Percentiles rank a stretch among this genome's conserved stretches.
Conservation (phyloP, 495 filamentous ascomycete genomes). For the Penicillium pancosmium region DNA sequence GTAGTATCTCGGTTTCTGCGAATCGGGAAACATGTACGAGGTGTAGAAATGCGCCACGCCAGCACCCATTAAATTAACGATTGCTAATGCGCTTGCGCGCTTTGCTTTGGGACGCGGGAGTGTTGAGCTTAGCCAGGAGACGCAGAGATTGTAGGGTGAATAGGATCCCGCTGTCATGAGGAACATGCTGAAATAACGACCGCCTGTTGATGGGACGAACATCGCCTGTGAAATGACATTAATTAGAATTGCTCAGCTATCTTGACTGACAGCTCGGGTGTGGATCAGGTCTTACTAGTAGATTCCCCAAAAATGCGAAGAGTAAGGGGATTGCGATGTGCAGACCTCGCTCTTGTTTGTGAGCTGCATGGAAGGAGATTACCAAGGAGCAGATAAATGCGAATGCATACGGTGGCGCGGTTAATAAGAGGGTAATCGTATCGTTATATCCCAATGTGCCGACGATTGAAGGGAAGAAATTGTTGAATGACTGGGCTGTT, state of each 20-base stretch:
- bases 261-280: not conserved
- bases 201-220: slow-evolving; percentile 11
- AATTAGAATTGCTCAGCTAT: not conserved
- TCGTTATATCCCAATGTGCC: slow-evolving; percentile 63
- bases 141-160: slow-evolving; percentile 14
- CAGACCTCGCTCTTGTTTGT: slow-evolving; percentile 11
- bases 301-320: slow-evolving; percentile 14
- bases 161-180: slow-evolving; percentile 19
- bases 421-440: slow-evolving; percentile 49
- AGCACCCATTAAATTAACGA: slow-evolving; percentile 17
- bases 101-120: slow-evolving; percentile 14
- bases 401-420: slow-evolving; percentile 13
- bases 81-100: slow-evolving; percentile 10
- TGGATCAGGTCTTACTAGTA: slow-evolving; percentile 7
- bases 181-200: slow-evolving; percentile 18
- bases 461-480: slow-evolving; percentile 83
- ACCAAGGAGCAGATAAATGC: slow-evolving; percentile 9
- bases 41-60: slow-evolving; percentile 18
- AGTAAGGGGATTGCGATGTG: slow-evolving; percentile 14
- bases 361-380: slow-evolving; percentile 11
- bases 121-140: slow-evolving; percentile 13
- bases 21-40: slow-evolving; percentile 18
- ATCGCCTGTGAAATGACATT: slow-evolving; percentile 8
- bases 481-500: slow-evolving; percentile 34
- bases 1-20: slow-evolving; percentile 15